Evolutionary conservation across 495 filamentous ascomycete genomes (phyloP).

Genomic region (Penicillium antarcticum): DNA sequence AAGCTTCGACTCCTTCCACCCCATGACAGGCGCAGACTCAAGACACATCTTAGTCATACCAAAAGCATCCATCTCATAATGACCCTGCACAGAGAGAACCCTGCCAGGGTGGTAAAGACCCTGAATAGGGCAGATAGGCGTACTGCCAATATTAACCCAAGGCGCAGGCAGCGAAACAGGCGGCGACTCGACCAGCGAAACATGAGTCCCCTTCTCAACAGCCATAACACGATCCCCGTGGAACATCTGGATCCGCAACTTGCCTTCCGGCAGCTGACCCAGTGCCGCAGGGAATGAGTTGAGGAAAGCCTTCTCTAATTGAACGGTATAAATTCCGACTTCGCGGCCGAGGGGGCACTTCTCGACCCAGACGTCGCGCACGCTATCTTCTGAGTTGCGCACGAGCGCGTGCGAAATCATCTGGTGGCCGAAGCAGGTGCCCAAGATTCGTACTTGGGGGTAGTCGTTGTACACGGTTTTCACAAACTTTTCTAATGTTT

Average conservation of each 20-base stretch:
- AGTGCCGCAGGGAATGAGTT: constrained; percentile 17
- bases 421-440: constrained; percentile 42
- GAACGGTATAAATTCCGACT: constrained; percentile 29
- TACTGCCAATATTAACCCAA: constrained; percentile 34
- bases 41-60: constrained; percentile 27
- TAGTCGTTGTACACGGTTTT: constrained; percentile 29
- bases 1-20: constrained; percentile 29
- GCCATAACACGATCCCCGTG: constrained; percentile 37
- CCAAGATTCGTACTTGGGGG: constrained; percentile 35
- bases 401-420: constrained; percentile 35
- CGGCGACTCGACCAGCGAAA: constrained; percentile 17
- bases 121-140: constrained; percentile 33
- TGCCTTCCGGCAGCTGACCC: constrained; percentile 8
- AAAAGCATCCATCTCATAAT: constrained; percentile 39
- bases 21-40: constrained; percentile 24
- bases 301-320: constrained; percentile 22
- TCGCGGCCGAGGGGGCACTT: constrained; percentile 31
- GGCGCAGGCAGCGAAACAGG: constrained; percentile 24
- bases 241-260: constrained; percentile 34
- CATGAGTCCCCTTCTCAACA: constrained; percentile 17
- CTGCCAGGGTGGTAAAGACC: constrained; percentile 34
- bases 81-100: constrained; percentile 33
- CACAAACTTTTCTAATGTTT: constrained; percentile 23
- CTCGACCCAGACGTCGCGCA: constrained; percentile 25
- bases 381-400: constrained; percentile 13